Evolutionary conservation across 306 rosid species (phyloP).

Genomic region (Geum urbanum): DNA sequence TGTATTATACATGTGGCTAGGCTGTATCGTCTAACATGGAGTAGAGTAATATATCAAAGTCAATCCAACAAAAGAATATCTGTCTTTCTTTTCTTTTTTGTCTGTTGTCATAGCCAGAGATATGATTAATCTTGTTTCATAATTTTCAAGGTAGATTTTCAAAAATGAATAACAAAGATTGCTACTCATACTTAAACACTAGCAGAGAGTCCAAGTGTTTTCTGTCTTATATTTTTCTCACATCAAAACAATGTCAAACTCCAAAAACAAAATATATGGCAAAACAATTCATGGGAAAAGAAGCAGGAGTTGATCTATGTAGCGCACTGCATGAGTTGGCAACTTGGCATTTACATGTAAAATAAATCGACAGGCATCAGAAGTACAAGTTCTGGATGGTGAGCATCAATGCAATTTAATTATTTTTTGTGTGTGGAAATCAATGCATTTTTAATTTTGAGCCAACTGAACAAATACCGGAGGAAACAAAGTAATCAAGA

Average conservation of each 20-base stretch:
- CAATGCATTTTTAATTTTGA: slow-evolving; percentile 17
- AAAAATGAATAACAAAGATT: neutral
- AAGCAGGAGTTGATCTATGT: neutral
- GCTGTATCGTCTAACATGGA: neutral
- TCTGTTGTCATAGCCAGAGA: too few species aligned
- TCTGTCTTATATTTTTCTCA: neutral
- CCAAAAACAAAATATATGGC: neutral
- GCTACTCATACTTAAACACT: neutral
- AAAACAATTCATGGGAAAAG: too few species aligned
- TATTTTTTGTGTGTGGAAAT: neutral
- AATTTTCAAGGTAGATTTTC: neutral
- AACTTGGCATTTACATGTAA: slow-evolving; percentile 6
- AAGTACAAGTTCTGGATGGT: slow-evolving; percentile 6
- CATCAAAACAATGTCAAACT: neutral
- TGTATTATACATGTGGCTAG: neutral
- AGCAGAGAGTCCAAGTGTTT: neutral
- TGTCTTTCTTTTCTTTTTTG: neutral
- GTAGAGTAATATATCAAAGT: neutral
- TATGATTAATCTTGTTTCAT: neutral
- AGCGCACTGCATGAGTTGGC: slow-evolving; percentile 12
- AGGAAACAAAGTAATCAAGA: neutral
- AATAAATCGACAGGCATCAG: neutral
- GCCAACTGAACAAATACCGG: neutral
- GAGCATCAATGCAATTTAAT: slow-evolving; percentile 19
- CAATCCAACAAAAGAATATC: neutral